Evolutionary conservation across 2,329 filamentous ascomycete species (phyloP), one percentile per base, ranked within the genome.

Genomic region (Ophiognomonia clavigignenti-juglandacearum): DNA sequence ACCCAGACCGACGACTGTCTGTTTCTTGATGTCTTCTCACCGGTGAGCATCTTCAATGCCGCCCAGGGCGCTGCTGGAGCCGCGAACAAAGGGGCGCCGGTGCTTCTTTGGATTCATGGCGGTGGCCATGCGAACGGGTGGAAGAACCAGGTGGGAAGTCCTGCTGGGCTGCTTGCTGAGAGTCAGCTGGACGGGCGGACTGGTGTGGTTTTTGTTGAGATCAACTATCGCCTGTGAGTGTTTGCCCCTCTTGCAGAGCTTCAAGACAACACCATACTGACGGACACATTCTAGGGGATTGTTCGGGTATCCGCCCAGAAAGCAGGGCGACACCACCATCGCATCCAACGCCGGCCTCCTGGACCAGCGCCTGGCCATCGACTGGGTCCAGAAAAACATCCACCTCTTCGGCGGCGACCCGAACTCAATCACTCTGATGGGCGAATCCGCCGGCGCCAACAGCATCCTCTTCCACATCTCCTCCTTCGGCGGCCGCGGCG

Each of bases 401-500:
- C 45, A 53, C 20, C 57, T 63, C 4, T 57, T 73, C 24, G 66
- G 66, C 13, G 70, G 70, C 20, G 67, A 72, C 51, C 60, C 61
- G 23, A 59, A 52, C 3, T 53, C 62, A 13, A 68, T 73, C 18
- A 69, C 64, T 2, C 67, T 67, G n/a, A 68, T 64, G 60, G 71
- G 70, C 2, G 64, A 71, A 47, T 71, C 66, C 13, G 68, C 70
- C 9, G 70, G 70, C 16, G 75, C 70, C 1, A 68, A 69, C 2
- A 74, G 70, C 4, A 70, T 78, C 45, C 52, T 74, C 41, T 71
- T 75, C 44, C 74, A 75, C 40, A 59, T 77, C 7, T 65, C 70
- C 16, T 65, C 66, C 0, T 57, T 69, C 26, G 66, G 69, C 2
- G 72, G 72, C 3, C 61, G 57, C 6, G 56, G 63, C 29, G 29